Base-by-base conservation (phyloP, 2,329 filamentous ascomycete genomes). In the Cladosporium sp. region DNA sequence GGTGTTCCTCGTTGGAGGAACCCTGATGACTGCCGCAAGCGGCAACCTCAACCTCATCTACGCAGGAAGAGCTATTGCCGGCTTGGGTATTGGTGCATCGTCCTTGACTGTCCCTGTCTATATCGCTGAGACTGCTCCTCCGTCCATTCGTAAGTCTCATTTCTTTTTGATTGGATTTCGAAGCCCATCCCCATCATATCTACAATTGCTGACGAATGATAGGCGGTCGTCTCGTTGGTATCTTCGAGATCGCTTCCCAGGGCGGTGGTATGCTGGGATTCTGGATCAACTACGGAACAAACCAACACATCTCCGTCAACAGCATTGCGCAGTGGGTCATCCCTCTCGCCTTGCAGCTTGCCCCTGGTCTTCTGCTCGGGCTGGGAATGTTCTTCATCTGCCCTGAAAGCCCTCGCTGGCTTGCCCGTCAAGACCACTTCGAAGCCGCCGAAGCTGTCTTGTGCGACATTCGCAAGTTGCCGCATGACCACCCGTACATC, bases 91-190 rank as follows among this genome's bases (percentile, higher is more conserved):
- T 5, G 93, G 93, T 18, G 89, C 90, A 1, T 83, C 90, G 1
- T 92, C 93, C 2, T 93, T 98, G 18, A 88, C 96, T 34, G 90
- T 95, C 2, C 93, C 93, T 0, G 81, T 98, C 16, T 98, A 95
- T 74, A 89, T 98, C 61, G 91, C 89, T 42, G 93, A 98, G 70
- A 81, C 96, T 28, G 85, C 91, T 0, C 93, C 92, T 3, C 82
- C 82, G 0, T 81, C 82, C 3, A 77, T 86, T 43, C 77, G 84
- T 38, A 38, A 38, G 35, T 38, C 10, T 14, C 10, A 9, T 14
- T 4, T 9, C 18, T 38, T 3, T 28, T 28, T 28, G 22, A 5
- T 28, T 7, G 22, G 22, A 7, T 3, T 28, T 28, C 22, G 22
- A 7, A 7, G 22, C 22, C 22, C 22, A 5, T 1, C 22, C 7